Evolutionary conservation across 371 early-diverging fungal genomes (phyloP), one percentile per base, ranked within the genome.

Genomic region (Mortierella sp.): DNA sequence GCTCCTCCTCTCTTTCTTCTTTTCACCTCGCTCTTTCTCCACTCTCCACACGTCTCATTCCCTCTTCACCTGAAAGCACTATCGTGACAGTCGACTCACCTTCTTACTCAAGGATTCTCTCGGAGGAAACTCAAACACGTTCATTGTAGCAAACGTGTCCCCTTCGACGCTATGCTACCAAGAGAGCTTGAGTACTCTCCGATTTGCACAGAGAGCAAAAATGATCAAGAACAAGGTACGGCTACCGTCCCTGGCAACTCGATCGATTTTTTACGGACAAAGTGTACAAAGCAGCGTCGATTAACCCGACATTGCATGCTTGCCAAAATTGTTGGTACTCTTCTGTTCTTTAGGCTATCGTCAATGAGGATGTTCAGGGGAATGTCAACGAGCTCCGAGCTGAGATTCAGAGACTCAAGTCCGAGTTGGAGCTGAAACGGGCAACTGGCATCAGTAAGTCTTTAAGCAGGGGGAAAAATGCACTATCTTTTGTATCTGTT

Each of bases 171-270:
- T 87, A 57, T 92, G 93, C 73, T 89, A 87, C 55, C 89, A 90
- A 54, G 96, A 96, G 68, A 93, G 94, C 34, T 72, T 94, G 16
- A 87, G 89, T 38, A 97, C 96, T 0, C 82, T 97, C 38, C 84
- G 93, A 27, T 97, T 96, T 79, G 96, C 96, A 0, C 92, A 93
- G 65, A 82, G 95, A n/a, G 95, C 95, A 8, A 95, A 95, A 73
- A 87, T 89, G 82, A 94, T 94, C 70, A 90, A 88, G 74, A 94
- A 94, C 84, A 94, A 93, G 82, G 74, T 79, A 59, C 1, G 27
- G 27, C 1, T 14, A 34, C 10, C 10, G 34, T 34, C 34, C 10
- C 34, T n/a, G n/a, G n/a, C n/a, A n/a, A n/a, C 34, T 10, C 34
- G 34, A 4, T 34, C 34, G 4, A 34, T 34, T 34, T 34, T n/a